Evolutionary conservation across 2,329 filamentous ascomycete species (phyloP), one percentile per base, ranked within the genome.

Genomic region (Aspergillus tubingensis): DNA sequence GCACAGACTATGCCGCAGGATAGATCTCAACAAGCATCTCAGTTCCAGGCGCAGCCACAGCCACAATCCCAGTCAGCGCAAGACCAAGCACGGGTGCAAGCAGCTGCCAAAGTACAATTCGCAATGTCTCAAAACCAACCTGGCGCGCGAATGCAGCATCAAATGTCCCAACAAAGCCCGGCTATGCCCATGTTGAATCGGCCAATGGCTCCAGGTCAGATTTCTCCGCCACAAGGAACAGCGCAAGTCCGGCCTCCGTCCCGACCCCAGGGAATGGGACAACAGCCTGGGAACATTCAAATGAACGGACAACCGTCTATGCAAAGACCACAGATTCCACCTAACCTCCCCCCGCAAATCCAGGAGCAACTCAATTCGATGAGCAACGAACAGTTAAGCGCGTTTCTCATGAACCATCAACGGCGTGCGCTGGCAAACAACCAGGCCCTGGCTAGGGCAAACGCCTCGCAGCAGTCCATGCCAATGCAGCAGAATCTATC

Each of bases 71-170:
- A 50, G 25, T 30, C 47, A 15, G 71, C 75, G 0, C 76, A 77
- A 61, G 74, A 73, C 7, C 75, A 77, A 27, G 71, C 75, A 60
- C 77, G 76, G 51, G 74, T 75, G 7, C 77, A 80, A 62, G 79
- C 75, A 41, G 79, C 78, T 11, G 74, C 77, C 57, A 79, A 80
- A 58, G 77, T 76, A 25, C 77, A 82, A 62, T 78, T 81, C 63
- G 74, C 77, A 65, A 76, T 79, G 73, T 73, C 61, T 76, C 79
- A 61, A 75, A 83, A 71, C 67, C 80, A 68, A 78, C 80, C 59
- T 74, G 71, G 68, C 58, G 62, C 73, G 17, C 76, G 79, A 59
- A 66, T 74, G 41, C 73, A 75, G 17, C 72, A 75, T 47, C 70
- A 76, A 64, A 67, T 78, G 65, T 54, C 75, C 58, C 76, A 81